Percentiles rank a stretch among this genome's conserved stretches.
Conservation (phyloP, 2,329 filamentous ascomycete species). For the Daldinia sp. region DNA sequence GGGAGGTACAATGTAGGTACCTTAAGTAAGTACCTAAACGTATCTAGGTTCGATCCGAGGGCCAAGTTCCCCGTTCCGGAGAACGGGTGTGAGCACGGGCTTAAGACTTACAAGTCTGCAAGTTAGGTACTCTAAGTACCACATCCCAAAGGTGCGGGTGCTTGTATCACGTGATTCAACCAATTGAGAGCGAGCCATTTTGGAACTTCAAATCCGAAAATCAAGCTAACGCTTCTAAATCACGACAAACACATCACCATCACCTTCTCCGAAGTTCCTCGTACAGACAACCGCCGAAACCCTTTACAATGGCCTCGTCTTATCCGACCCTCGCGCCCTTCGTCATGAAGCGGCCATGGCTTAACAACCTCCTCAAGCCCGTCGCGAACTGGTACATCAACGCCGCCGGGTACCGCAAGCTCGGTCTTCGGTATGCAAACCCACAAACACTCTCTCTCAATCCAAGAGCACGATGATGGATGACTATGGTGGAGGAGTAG, state of each 20-base stretch:
- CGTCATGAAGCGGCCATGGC: constrained; percentile 87
- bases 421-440: constrained; percentile 81
- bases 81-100: neutral
- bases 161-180: constrained; percentile 30
- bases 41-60: constrained; percentile 12
- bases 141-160: constrained; percentile 6
- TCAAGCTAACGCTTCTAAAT: constrained; percentile 12
- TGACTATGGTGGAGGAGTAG: neutral
- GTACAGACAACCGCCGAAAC: constrained; percentile 49
- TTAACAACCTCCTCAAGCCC: constrained; percentile 82
- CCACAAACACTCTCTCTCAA: neutral
- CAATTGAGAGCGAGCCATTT: constrained; percentile 38
- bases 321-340: constrained; percentile 79
- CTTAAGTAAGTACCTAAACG: neutral
- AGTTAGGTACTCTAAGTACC: too few species aligned
- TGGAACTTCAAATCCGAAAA: constrained; percentile 42
- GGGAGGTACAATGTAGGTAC: constrained; percentile 4
- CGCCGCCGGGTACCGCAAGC: constrained; percentile 90
- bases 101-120: neutral
- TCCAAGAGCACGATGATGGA: neutral
- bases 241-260: constrained; percentile 28
- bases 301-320: constrained; percentile 57
- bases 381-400: constrained; percentile 90
- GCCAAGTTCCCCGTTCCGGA: constrained; percentile 10
- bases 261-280: constrained; percentile 26